Evolutionary conservation across 768 basidiomycete genomes (phyloP).

Genomic region (Naganishia friedmannii): DNA sequence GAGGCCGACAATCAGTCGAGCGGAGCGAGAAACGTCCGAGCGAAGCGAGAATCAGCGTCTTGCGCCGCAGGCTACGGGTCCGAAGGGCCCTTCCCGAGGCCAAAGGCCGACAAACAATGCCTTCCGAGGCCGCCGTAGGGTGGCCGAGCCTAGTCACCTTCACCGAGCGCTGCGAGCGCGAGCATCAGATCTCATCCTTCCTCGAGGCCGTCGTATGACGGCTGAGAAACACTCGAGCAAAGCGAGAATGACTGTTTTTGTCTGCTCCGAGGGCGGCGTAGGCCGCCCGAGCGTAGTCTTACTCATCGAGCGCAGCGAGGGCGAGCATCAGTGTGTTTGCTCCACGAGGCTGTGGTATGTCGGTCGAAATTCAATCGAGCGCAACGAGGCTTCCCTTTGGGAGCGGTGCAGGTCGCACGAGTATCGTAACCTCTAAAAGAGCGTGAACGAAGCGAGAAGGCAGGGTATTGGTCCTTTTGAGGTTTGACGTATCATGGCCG

Average conservation of each 20-base stretch:
- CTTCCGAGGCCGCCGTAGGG: not conserved
- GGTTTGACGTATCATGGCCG: no score
- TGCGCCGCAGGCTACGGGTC: not conserved
- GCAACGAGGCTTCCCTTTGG: no score
- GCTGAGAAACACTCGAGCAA: not conserved
- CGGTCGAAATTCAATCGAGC: no score
- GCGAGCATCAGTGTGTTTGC: slow-evolving; percentile 14
- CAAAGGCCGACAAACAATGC: not conserved
- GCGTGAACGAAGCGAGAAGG: no score
- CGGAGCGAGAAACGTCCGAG: not conserved
- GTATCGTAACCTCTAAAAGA: no score
- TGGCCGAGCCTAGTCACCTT: not conserved
- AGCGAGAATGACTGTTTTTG: not conserved
- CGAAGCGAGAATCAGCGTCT: not conserved
- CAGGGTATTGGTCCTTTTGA: no score
- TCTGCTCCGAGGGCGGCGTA: not conserved
- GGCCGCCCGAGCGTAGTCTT: not conserved
- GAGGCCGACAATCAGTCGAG: no score
- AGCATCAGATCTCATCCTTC: not conserved
- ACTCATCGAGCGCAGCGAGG: no score
- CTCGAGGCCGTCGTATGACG: no score
- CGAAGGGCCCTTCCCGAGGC: not conserved
- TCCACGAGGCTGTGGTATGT: slow-evolving; percentile 14
- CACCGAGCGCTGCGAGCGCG: not conserved
- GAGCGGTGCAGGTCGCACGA: no score